Evolutionary conservation across 1,284 basidiomycete species (phyloP).

Genomic region (Melampsora larici-populina): DNA sequence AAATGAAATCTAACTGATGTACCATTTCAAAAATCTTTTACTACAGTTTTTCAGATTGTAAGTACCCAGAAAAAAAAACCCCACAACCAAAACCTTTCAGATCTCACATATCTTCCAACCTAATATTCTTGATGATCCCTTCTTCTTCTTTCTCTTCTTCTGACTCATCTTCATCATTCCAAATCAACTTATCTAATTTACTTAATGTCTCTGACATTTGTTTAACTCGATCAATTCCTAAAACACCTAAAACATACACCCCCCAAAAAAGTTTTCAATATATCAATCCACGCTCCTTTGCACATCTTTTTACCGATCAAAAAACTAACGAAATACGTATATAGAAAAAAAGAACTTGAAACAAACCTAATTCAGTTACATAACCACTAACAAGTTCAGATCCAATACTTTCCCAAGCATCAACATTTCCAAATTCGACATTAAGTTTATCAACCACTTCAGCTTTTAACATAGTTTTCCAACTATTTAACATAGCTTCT

Average conservation of each 20-base stretch:
- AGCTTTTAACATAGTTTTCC: slow-evolving; percentile 34
- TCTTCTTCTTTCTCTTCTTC: not conserved
- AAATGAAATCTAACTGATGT: no score
- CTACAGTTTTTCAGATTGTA: no score
- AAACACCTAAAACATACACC: not conserved
- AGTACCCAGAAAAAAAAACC: no score
- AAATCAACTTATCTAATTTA: slow-evolving; percentile 12
- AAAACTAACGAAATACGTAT: not conserved
- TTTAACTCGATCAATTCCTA: slow-evolving; percentile 11
- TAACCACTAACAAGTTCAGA: slow-evolving; percentile 27
- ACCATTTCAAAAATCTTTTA: no score
- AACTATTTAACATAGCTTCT: slow-evolving; percentile 18
- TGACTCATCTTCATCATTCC: slow-evolving; percentile 20
- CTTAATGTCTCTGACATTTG: slow-evolving; percentile 26
- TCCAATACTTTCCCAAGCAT: slow-evolving; percentile 18
- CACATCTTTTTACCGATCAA: not conserved
- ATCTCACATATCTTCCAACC: no score
- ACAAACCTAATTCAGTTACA: slow-evolving; percentile 36
- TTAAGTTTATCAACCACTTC: slow-evolving; percentile 20
- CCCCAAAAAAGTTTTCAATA: not conserved
- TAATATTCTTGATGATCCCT: no score
- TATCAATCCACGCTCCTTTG: not conserved
- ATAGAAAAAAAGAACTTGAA: slow-evolving; percentile 4
- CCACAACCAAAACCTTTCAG: no score
- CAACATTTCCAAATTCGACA: not conserved